Evolutionary conservation across 768 basidiomycete genomes (phyloP).

Genomic region (Leccinum boreale): DNA sequence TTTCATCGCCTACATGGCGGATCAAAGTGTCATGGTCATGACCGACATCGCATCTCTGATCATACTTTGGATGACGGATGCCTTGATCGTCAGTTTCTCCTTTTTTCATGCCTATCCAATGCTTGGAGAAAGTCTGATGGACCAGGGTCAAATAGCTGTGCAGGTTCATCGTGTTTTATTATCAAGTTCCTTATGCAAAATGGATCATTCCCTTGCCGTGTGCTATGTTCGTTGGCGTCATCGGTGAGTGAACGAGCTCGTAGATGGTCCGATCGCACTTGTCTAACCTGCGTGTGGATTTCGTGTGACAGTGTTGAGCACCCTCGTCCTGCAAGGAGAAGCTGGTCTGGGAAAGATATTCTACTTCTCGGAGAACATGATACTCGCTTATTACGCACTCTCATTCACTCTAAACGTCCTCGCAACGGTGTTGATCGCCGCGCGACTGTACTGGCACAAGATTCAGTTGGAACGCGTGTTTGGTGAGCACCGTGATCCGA

Average conservation of each 20-base stretch:
- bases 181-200: constrained; percentile 15
- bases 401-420: constrained; percentile 26
- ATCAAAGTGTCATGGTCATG: constrained; percentile 22
- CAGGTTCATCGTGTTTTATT: constrained; percentile 25
- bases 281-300: not conserved
- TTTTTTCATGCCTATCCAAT: not conserved
- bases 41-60: constrained; percentile 20
- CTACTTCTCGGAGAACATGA: constrained; percentile 19
- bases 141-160: constrained; percentile 9
- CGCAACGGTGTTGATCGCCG: constrained; percentile 19
- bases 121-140: not conserved
- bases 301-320: constrained; percentile 16
- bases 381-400: constrained; percentile 22
- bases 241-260: constrained; percentile 13
- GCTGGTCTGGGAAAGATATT: constrained; percentile 17
- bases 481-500: constrained; percentile 15
- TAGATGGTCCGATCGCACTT: not conserved
- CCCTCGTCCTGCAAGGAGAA: constrained; percentile 18
- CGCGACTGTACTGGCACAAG: constrained; percentile 25
- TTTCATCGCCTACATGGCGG: constrained; percentile 22
- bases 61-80: constrained; percentile 32
- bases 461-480: constrained; percentile 21
- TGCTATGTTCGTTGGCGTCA: constrained; percentile 22
- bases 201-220: constrained; percentile 27
- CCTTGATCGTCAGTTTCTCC: constrained; percentile 21